Evolutionary conservation across 208 protist genomes (phyloP).

Genomic region (Acanthamoeba polyphaga): DNA sequence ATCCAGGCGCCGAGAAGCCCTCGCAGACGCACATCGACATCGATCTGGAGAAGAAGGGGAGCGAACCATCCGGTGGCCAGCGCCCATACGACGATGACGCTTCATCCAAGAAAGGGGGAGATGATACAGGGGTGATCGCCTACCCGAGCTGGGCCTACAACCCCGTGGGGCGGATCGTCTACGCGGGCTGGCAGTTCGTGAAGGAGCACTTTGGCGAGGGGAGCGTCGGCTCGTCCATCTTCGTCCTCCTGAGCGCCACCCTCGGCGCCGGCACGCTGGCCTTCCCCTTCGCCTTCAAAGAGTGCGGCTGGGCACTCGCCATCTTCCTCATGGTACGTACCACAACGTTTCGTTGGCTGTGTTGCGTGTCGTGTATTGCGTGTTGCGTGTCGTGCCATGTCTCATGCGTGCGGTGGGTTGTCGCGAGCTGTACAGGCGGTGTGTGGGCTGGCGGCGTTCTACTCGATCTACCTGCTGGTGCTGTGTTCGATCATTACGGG

Average conservation of each 20-base stretch:
- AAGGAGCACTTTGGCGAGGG: slow-evolving; percentile 43
- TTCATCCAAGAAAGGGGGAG: not conserved
- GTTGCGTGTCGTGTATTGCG: not conserved
- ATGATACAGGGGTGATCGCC: not conserved
- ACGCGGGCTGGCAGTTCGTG: not conserved
- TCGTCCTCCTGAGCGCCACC: slow-evolving; percentile 68
- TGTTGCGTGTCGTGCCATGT: too few species aligned
- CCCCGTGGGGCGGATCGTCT: not conserved
- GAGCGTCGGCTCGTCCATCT: slow-evolving; percentile 50
- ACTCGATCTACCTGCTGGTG: slow-evolving; percentile 61
- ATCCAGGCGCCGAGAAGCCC: not conserved
- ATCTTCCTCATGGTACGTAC: slow-evolving; percentile 6
- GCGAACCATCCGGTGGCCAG: not conserved
- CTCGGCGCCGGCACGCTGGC: slow-evolving; percentile 66
- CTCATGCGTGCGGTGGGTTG: not conserved
- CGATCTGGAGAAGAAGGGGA: not conserved
- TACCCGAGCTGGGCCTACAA: slow-evolving; percentile 52
- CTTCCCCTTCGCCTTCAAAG: slow-evolving; percentile 64
- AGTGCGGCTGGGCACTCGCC: slow-evolving; percentile 47
- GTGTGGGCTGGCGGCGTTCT: slow-evolving; percentile 62
- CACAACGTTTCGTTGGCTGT: not conserved
- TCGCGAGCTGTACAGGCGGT: not conserved
- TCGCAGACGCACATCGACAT: not conserved
- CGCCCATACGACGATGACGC: not conserved
- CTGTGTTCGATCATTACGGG: slow-evolving; percentile 40